These are phyloP conservation scores for Waitea zeae DNA, from an alignment of 1,284 basidiomycete genomes.

Conservation along the genomic window DNA sequence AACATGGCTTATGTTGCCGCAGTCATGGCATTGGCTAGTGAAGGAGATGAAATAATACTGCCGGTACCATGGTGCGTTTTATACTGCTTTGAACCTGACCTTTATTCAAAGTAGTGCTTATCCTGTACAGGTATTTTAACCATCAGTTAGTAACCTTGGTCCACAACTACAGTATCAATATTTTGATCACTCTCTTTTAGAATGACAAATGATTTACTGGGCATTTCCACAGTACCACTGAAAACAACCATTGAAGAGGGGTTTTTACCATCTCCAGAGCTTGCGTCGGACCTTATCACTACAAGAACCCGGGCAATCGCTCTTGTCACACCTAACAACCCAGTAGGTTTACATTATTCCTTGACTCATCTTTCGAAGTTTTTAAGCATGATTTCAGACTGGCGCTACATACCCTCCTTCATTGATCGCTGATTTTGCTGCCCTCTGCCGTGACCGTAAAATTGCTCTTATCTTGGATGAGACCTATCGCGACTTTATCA, in stretches of 20 bases:
- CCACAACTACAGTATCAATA: slow-evolving; percentile 1
- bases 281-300: slow-evolving; percentile 33
- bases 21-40: slow-evolving; percentile 47
- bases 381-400: slow-evolving; percentile 31
- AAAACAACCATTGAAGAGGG: slow-evolving; percentile 33
- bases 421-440: slow-evolving; percentile 45
- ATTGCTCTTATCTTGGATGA: slow-evolving; percentile 78
- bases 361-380: slow-evolving; percentile 7
- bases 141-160: slow-evolving; percentile 33
- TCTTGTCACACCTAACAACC: slow-evolving; percentile 65
- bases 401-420: slow-evolving; percentile 54
- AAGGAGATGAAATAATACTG: slow-evolving; percentile 63
- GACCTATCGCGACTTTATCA: slow-evolving; percentile 77
- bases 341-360: slow-evolving; percentile 19
- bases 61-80: slow-evolving; percentile 52
- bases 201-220: slow-evolving; percentile 58
- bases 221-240: slow-evolving; percentile 45
- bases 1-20: slow-evolving; percentile 57
- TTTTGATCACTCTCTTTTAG: slow-evolving; percentile 15
- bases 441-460: slow-evolving; percentile 35
- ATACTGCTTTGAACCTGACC: slow-evolving; percentile 1
- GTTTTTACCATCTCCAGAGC: slow-evolving; percentile 40
- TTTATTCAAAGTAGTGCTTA: slow-evolving; percentile 7
- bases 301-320: slow-evolving; percentile 50
- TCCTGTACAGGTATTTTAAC: slow-evolving; percentile 49